phyloP scores from a whole-genome alignment of 1,284 basidiomycete species.

The Pyrrhoderma lamaoense region DNA sequence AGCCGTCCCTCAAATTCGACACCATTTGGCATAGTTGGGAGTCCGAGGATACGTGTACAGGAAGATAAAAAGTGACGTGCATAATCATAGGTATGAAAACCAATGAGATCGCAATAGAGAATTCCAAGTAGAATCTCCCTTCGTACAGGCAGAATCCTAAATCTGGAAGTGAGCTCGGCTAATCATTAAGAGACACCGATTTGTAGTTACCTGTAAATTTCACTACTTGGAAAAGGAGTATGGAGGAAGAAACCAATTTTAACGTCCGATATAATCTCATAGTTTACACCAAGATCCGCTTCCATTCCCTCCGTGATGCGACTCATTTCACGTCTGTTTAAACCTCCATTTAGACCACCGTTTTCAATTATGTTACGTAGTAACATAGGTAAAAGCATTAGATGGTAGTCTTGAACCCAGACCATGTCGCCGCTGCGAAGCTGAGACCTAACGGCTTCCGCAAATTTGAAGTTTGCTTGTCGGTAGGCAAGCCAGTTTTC shows the following conservation, averaged over 20 bases:
- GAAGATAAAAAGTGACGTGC: constrained; percentile 98
- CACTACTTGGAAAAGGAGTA: constrained; percentile 96
- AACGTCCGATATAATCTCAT: constrained; percentile 47
- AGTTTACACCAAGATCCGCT: constrained; percentile 40
- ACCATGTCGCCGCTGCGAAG: constrained; percentile 86
- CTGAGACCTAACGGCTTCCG: constrained; percentile 77
- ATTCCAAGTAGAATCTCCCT: constrained; percentile 95
- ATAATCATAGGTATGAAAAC: constrained; percentile 99
- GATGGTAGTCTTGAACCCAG: constrained; percentile 98
- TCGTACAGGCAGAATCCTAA: constrained; percentile 90
- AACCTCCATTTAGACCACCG: constrained; percentile 48
- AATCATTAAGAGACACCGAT: too few species aligned
- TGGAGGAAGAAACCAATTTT: constrained; percentile 99
- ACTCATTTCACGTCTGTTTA: constrained; percentile 61
- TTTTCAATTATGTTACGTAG: constrained; percentile 85
- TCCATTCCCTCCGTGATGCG: constrained; percentile 74
- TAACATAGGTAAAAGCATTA: constrained; percentile 97
- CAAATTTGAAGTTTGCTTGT: constrained; percentile 94
- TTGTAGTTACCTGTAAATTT: constrained; percentile 83
- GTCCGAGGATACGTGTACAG: constrained; percentile 90
- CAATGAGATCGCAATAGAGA: constrained; percentile 93
- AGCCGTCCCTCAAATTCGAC: constrained; percentile 93
- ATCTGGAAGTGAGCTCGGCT: background rate
- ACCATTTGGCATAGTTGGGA: constrained; percentile 98
- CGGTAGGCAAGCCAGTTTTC: constrained; percentile 97